These are phyloP conservation scores for Albophoma yamanashiensis DNA, from an alignment of 2,329 filamentous ascomycete genomes.

Conservation along the genomic window DNA sequence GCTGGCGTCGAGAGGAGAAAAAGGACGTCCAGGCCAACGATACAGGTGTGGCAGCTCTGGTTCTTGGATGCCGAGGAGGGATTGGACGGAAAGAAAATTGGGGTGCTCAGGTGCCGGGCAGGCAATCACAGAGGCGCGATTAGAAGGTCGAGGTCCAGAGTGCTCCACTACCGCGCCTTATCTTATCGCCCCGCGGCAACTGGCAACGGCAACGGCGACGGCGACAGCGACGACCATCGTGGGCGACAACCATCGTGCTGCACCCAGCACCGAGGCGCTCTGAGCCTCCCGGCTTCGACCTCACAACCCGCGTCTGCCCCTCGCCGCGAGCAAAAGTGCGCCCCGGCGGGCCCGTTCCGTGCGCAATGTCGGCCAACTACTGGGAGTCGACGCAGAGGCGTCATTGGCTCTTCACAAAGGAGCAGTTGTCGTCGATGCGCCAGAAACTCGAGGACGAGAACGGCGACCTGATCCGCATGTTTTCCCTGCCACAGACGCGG, in stretches of 20 bases:
- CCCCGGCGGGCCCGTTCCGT: slow-evolving; percentile 2
- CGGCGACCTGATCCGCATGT: slow-evolving; percentile 62
- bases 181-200: slow-evolving; percentile 3
- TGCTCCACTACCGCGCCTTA: neutral
- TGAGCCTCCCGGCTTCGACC: neutral
- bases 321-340: neutral
- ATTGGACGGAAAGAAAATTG: neutral
- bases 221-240: no score
- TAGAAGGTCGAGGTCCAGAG: neutral
- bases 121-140: slow-evolving; percentile 4
- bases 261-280: neutral
- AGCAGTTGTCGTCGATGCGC: slow-evolving; percentile 65
- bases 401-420: slow-evolving; percentile 83
- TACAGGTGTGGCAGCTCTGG: slow-evolving; percentile 1
- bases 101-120: neutral
- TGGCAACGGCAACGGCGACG: neutral
- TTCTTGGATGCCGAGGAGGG: neutral
- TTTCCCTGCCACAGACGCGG: slow-evolving; percentile 69
- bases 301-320: neutral
- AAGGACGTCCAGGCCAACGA: neutral
- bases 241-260: neutral
- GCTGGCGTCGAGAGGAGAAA: slow-evolving; percentile 1
- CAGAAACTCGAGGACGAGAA: slow-evolving; percentile 70
- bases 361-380: slow-evolving; percentile 80
- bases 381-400: slow-evolving; percentile 90